A percentile compares a stretch with the other conserved stretches of the same genome.
Evolutionary conservation across 192 early-diverging fungal species (phyloP).

Genomic region (Chytriomyces hyalinus): DNA sequence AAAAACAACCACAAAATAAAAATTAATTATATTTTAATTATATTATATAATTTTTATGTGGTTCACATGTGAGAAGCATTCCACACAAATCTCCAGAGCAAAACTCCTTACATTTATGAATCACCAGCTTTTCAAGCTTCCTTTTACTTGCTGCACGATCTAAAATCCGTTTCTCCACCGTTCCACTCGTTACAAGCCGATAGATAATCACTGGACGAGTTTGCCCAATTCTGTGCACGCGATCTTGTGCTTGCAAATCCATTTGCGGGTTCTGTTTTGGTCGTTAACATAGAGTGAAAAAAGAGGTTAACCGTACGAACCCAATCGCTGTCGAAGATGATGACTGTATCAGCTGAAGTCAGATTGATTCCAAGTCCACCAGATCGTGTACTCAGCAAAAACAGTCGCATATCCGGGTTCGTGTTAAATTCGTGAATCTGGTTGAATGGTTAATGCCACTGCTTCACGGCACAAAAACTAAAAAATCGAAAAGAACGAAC

Average conservation of each 20-base stretch:
- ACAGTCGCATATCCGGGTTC: slow-evolving; percentile 55
- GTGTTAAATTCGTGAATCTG: slow-evolving; percentile 59
- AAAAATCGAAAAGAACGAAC: slow-evolving; percentile 23
- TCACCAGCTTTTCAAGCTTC: slow-evolving; percentile 92
- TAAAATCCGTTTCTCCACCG: slow-evolving; percentile 84
- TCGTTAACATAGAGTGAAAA: slow-evolving; percentile 3
- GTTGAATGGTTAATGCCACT: background rate
- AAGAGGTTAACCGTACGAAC: slow-evolving; percentile 43
- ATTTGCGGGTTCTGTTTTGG: slow-evolving; percentile 89
- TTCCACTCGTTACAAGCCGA: slow-evolving; percentile 81
- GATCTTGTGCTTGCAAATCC: slow-evolving; percentile 91
- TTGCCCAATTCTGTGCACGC: slow-evolving; percentile 96
- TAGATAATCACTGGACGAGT: slow-evolving; percentile 90
- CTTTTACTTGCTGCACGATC: slow-evolving; percentile 82
- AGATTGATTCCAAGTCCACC: slow-evolving; percentile 98
- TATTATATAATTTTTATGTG: too few relatives aligned
- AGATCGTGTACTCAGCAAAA: slow-evolving; percentile 92
- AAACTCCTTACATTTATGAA: slow-evolving; percentile 67
- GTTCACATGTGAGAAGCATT: background rate
- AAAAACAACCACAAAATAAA: too few relatives aligned
- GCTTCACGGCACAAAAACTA: slow-evolving; percentile 3
- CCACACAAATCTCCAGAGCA: background rate
- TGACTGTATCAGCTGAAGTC: slow-evolving; percentile 95
- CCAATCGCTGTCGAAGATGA: slow-evolving; percentile 87
- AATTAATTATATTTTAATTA: too few relatives aligned